Percentiles rank a stretch among this genome's conserved stretches.
Conservation (phyloP, 306 rosid species). For the Alnus glutinosa region DNA sequence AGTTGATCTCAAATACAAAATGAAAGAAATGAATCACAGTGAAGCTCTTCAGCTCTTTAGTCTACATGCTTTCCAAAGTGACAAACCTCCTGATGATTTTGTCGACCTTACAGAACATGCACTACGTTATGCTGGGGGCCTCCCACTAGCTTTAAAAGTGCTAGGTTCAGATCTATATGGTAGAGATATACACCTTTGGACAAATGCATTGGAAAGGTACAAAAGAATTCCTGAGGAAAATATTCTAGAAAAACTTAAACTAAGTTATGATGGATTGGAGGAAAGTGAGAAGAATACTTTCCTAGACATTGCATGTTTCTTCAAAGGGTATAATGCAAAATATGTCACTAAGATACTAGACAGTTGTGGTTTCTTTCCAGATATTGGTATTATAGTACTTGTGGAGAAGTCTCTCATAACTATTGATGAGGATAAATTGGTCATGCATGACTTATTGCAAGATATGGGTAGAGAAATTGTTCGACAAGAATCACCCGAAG, state of each 20-base stretch:
- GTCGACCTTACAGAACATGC: background rate
- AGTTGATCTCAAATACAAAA: background rate
- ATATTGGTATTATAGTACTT: background rate
- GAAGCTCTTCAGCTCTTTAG: background rate
- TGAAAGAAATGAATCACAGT: background rate
- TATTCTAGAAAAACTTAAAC: background rate
- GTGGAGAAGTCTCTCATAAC: background rate
- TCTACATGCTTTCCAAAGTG: background rate
- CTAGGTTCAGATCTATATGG: background rate
- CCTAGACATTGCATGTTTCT: conserved; percentile 1
- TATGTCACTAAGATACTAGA: background rate
- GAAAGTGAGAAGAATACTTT: conserved; percentile 1
- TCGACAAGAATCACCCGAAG: background rate
- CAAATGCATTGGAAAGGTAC: background rate
- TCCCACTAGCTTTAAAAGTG: background rate
- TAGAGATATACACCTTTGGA: background rate
- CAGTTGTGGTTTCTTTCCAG: background rate
- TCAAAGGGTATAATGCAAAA: background rate
- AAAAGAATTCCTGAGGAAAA: background rate
- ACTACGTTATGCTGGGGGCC: background rate
- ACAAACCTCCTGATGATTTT: background rate
- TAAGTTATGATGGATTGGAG: background rate
- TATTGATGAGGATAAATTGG: background rate
- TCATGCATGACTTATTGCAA: background rate
- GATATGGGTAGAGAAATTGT: conserved; percentile 6